Evolutionary conservation across 441 rosid genomes (phyloP).

Genomic region (Hypseocharis bilobata): DNA sequence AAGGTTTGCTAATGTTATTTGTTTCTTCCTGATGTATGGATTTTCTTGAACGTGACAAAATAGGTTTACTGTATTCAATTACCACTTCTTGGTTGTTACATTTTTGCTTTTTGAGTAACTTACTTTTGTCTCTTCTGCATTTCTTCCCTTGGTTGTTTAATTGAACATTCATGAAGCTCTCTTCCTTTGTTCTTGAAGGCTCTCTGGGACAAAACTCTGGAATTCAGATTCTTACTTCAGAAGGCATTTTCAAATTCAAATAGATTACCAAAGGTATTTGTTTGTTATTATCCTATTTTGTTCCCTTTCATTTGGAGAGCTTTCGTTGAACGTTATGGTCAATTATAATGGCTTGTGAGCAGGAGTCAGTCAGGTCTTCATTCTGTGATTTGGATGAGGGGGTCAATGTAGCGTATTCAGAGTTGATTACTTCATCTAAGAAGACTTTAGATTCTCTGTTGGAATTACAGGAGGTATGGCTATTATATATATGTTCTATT

Average conservation of each 20-base stretch:
- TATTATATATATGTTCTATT: constrained; percentile 2
- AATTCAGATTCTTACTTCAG: constrained; percentile 80
- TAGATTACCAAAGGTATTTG: constrained; percentile 59
- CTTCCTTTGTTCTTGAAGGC: constrained; percentile 36
- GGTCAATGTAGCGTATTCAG: constrained; percentile 49
- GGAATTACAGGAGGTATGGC: constrained; percentile 66
- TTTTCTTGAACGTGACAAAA: not conserved
- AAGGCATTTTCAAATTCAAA: constrained; percentile 70
- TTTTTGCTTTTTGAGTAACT: too few species aligned
- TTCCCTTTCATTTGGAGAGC: not conserved
- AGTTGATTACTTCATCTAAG: constrained; percentile 51
- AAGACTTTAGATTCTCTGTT: constrained; percentile 65
- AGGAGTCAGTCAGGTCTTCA: constrained; percentile 60
- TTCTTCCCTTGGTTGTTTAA: not conserved
- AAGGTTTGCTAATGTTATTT: constrained; percentile 35
- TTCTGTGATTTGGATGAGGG: constrained; percentile 50
- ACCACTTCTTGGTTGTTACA: not conserved
- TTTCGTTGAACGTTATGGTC: not conserved
- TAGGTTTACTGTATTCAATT: not conserved
- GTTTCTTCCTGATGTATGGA: not conserved
- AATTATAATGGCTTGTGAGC: constrained; percentile 12
- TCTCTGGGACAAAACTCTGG: constrained; percentile 79
- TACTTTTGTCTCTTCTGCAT: not conserved
- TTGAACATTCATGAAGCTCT: constrained; percentile 7
- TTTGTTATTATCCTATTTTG: not conserved